Evolutionary conservation across 2,329 filamentous ascomycete genomes (phyloP), one percentile per base, ranked within the genome.

Genomic region (Trichophyton simii): DNA sequence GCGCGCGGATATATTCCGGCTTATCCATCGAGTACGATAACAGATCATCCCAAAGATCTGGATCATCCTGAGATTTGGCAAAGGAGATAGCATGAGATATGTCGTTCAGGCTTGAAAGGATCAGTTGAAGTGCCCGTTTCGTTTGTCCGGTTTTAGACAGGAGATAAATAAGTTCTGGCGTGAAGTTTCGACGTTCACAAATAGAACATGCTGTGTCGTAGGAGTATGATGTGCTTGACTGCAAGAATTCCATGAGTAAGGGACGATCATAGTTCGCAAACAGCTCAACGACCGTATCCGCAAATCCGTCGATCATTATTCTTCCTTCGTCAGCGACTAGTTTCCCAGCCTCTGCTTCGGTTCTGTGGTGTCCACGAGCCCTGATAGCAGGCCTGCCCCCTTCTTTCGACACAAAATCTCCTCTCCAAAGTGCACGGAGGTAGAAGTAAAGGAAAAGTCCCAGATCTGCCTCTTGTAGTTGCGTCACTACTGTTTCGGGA

Each of bases 1-100:
- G 78, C 0, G 89, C 91, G 11, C 89, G 87, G 66, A 99, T 97
- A 75, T 99, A 99, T 46, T 84, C 84, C 0, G 94, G 94, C 70
- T 96, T 96, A 75, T 96, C 91, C 94, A 99, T 97, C 63, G 88
- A 92, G 73, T 97, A 97, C 67, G 92, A 85, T 4, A 99, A 82
- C 6, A 99, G 80, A 69, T 97, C 91, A 65, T 96, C 88, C 94
- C 94, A 99, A 0, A 99, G 80, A 67, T 96, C 91, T 0, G 87
- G 85, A 68, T 96, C 91, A 65, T 94, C 86, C 70, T 97, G 91
- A 64, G 91, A 87, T 72, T 96, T 96, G 60, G 91, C 91, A 69
- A 99, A 99, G 1, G 87, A 83, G 67, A 99, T 99, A 7, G 94
- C 94, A 67, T 94, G 91, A 58, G 87, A 87, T 58, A 97, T 91